A percentile compares a stretch with the other conserved stretches of the same genome.
These are phyloP conservation scores for Rutstroemia sp. DNA, from an alignment of 2,329 filamentous ascomycete species.

Conservation along the genomic window DNA sequence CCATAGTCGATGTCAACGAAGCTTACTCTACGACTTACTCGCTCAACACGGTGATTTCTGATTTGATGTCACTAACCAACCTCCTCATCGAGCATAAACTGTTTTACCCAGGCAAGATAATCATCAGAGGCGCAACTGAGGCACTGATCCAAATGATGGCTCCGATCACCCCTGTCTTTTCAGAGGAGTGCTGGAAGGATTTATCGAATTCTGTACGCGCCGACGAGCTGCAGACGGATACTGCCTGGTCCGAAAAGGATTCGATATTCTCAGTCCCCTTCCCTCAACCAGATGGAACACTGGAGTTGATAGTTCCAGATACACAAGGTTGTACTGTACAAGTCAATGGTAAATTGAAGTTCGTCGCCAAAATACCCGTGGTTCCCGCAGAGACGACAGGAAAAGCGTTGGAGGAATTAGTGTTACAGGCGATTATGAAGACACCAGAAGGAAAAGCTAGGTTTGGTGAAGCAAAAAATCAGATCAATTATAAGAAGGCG, in stretches of 20 bases:
- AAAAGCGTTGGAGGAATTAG: slow-evolving; percentile 47
- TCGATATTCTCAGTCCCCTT: slow-evolving; percentile 36
- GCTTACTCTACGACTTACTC: slow-evolving; percentile 66
- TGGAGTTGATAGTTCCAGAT: slow-evolving; percentile 42
- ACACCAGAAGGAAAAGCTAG: slow-evolving; percentile 50
- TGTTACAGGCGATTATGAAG: slow-evolving; percentile 52
- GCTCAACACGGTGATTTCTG: slow-evolving; percentile 76
- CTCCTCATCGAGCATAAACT: slow-evolving; percentile 37
- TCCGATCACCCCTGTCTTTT: slow-evolving; percentile 71
- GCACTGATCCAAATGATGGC: slow-evolving; percentile 65
- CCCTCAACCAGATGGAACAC: slow-evolving; percentile 47
- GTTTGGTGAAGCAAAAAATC: slow-evolving; percentile 36
- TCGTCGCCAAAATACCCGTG: slow-evolving; percentile 56
- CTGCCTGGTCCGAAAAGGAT: background rate
- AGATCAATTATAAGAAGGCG: slow-evolving; percentile 40
- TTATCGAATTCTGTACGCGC: background rate
- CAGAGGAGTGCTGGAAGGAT: slow-evolving; percentile 68
- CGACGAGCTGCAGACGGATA: background rate
- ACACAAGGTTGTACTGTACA: slow-evolving; percentile 59
- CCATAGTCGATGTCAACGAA: slow-evolving; percentile 57
- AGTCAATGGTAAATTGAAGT: slow-evolving; percentile 71
- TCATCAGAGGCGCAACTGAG: slow-evolving; percentile 22
- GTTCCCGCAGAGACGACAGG: slow-evolving; percentile 36
- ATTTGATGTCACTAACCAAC: slow-evolving; percentile 78
- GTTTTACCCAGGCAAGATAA: slow-evolving; percentile 10